Conservation (phyloP, 2,329 filamentous ascomycete species). For the Geosmithia flava region DNA sequence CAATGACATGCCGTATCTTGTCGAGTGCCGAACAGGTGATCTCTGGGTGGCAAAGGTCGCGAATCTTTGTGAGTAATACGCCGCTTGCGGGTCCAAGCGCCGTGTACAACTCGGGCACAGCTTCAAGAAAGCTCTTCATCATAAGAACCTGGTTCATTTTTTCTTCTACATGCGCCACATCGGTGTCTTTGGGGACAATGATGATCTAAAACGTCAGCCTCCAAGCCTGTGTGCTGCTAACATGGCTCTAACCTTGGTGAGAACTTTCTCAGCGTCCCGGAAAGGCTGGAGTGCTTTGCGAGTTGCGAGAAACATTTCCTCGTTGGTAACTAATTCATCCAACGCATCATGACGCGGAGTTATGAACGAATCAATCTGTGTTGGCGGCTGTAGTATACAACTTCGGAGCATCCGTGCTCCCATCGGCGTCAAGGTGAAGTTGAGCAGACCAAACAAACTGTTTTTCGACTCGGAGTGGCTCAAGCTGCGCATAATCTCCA, state of each 20-base stretch:
- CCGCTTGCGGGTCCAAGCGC: conserved; percentile 54
- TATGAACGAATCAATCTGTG: conserved; percentile 51
- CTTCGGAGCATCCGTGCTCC: conserved; percentile 71
- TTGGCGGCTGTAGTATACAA: conserved; percentile 83
- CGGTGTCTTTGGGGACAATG: conserved; percentile 53
- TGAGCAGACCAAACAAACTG: conserved; percentile 74
- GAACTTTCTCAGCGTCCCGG: conserved; percentile 65
- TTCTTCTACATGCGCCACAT: conserved; percentile 61
- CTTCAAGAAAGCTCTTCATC: conserved; percentile 68
- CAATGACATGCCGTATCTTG: conserved; percentile 59
- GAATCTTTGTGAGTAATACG: conserved; percentile 53
- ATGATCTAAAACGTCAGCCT: conserved; percentile 47
- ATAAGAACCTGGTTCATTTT: conserved; percentile 78
- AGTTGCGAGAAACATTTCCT: conserved; percentile 72
- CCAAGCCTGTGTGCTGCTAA: too few species aligned
- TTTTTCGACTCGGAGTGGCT: conserved; percentile 67
- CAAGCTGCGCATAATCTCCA: conserved; percentile 85
- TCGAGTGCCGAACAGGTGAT: conserved; percentile 47
- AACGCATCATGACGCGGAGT: conserved; percentile 67
- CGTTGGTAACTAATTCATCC: conserved; percentile 67
- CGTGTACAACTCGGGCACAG: conserved; percentile 54
- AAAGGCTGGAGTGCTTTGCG: conserved; percentile 64
- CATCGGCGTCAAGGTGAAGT: conserved; percentile 81
- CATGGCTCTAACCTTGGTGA: conserved; percentile 50
- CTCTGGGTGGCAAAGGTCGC: conserved; percentile 54